These are phyloP conservation scores for Glomus cerebriforme DNA, from an alignment of 192 early-diverging fungal species.

Conservation along the genomic window DNA sequence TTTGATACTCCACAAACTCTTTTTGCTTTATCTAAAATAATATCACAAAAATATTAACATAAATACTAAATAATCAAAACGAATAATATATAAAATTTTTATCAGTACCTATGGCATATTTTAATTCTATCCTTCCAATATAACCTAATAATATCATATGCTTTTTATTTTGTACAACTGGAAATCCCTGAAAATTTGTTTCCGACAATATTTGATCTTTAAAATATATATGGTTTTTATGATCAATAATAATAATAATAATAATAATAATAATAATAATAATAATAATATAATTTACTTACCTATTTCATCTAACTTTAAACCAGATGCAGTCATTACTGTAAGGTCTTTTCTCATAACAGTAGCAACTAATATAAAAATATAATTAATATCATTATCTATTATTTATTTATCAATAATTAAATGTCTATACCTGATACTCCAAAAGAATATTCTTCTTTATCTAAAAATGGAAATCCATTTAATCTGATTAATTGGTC, in stretches of 20 bases:
- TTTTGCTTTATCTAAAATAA: conserved; percentile 48
- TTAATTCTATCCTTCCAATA: conserved; percentile 63
- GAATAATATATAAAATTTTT: background rate
- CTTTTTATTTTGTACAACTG: conserved; percentile 67
- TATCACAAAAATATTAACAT: background rate
- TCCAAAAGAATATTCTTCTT: conserved; percentile 66
- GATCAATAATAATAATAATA: background rate
- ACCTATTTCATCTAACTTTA: conserved; percentile 52
- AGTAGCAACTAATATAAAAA: conserved; percentile 43
- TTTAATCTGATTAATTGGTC: conserved; percentile 80
- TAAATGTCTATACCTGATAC: conserved; percentile 40
- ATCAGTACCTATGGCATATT: conserved; percentile 53
- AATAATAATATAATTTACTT: conserved; percentile 4
- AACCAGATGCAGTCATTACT: conserved; percentile 59
- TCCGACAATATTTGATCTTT: conserved; percentile 52
- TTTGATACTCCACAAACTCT: conserved; percentile 45
- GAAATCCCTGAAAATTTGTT: conserved; percentile 68
- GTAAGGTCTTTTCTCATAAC: conserved; percentile 62
- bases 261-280: background rate
- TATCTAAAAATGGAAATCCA: conserved; percentile 77
- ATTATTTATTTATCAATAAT: conserved; percentile 18
- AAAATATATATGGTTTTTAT: background rate
- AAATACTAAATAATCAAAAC: background rate
- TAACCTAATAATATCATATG: conserved; percentile 70
- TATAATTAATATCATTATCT: background rate